A percentile compares a stretch with the other conserved stretches of the same genome.
Evolutionary conservation across 805 yeast genomes (phyloP).

Genomic region (Yamadazyma tumulicola): DNA sequence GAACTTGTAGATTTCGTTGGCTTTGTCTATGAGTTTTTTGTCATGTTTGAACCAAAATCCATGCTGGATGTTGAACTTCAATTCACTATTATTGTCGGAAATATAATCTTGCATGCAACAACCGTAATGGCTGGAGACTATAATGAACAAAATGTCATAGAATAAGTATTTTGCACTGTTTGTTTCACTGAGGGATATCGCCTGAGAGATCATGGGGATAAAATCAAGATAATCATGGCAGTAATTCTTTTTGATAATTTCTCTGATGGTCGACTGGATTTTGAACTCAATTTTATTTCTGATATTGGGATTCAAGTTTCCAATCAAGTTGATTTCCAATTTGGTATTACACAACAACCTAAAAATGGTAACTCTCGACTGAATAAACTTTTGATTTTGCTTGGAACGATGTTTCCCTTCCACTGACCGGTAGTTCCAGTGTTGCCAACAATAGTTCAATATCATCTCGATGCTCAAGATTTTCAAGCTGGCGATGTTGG

Average conservation of each 20-base stretch:
- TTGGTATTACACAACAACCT: constrained; percentile 32
- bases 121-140: constrained; percentile 23
- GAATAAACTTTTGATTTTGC: constrained; percentile 15
- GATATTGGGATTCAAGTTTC: background rate
- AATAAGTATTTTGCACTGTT: constrained; percentile 17
- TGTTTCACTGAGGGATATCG: constrained; percentile 22
- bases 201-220: constrained; percentile 34
- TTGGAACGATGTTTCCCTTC: background rate
- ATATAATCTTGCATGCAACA: constrained; percentile 36
- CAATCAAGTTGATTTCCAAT: constrained; percentile 20
- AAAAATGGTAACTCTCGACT: constrained; percentile 25
- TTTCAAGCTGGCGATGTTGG: constrained; percentile 17
- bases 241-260: constrained; percentile 11
- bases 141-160: constrained; percentile 20
- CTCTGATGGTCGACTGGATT: constrained; percentile 12
- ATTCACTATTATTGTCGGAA: constrained; percentile 17
- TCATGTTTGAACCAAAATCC: constrained; percentile 31
- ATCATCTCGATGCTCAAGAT: constrained; percentile 38
- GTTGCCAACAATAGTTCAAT: constrained; percentile 39
- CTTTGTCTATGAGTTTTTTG: constrained; percentile 15
- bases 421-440: constrained; percentile 7
- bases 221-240: constrained; percentile 30
- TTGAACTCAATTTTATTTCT: constrained; percentile 13
- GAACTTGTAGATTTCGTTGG: constrained; percentile 20
- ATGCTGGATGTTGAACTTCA: constrained; percentile 29